Base-by-base conservation (phyloP, 352 stramenopile genomes). In the Pelagophyceae sp. region DNA sequence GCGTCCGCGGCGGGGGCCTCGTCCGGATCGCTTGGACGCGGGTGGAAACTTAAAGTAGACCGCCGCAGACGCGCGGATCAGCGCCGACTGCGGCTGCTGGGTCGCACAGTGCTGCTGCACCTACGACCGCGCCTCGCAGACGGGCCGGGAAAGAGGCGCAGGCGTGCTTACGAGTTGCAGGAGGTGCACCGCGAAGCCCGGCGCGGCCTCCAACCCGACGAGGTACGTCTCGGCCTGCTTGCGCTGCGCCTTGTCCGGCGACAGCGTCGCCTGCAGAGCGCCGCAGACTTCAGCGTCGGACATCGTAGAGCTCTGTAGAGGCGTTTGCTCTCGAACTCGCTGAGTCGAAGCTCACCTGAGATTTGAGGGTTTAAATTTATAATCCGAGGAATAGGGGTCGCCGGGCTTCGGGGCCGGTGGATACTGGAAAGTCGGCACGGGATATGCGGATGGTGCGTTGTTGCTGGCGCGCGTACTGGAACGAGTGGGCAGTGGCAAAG, bases 41-140 rank as follows among this genome's bases (percentile, higher is more conserved):
- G 23, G 45, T 23, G 45, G 45, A 23, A 11, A 54, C 29, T 74
- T 74, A 37, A 74, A 74, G 38, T 74, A 74, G 38, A 74, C 29
- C 27, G 67, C 67, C 38, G 67, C 67, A 5, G 67, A 27, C 25
- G 67, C 17, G 6, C 67, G 33, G 29, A 74, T 15, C 15, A 74
- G 17, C 2, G 67, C 0, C 33, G 67, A 74, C 67, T 74, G 35
- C 15, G 33, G 17, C 33, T 1, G 29, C 23, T 20, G 2, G 5
- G 15, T 54, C 38, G 38, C n/a, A 37, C 67, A 58, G 38, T 74
- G 67, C n/a, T 74, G 35, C 67, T 74, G 67, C 15, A 74, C 61
- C 61, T 71, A 37, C n/a, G 29, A 31, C 6, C 11, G 3, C 15
- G 29, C 19, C 15, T 71, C 11, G 27, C 38, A 1, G 11, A 54